phyloP scores from a whole-genome alignment of 2,329 filamentous ascomycete species.

The Fusarium foetens region DNA sequence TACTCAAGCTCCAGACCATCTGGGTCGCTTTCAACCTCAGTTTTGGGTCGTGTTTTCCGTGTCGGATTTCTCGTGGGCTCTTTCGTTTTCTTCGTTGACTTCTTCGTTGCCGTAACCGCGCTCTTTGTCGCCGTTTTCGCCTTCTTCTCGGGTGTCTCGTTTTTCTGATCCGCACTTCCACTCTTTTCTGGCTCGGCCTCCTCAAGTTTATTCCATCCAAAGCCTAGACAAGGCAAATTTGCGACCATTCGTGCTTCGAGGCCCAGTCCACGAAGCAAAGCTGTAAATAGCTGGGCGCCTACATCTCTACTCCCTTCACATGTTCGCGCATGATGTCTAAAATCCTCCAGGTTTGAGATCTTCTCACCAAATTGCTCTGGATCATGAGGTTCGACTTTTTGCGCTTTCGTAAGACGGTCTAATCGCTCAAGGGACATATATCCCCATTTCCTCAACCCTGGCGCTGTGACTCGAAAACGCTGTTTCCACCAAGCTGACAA shows the following conservation, averaged over 20 bases:
- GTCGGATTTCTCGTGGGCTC: constrained; percentile 28
- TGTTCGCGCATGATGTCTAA: constrained; percentile 73
- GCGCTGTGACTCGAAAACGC: constrained; percentile 78
- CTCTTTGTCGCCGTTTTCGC: neutral
- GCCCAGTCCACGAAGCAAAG: constrained; percentile 80
- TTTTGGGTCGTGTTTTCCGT: constrained; percentile 20
- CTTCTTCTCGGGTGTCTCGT: constrained; percentile 10
- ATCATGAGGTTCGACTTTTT: constrained; percentile 71
- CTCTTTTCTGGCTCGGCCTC: constrained; percentile 70
- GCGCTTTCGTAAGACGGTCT: constrained; percentile 77
- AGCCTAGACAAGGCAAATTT: constrained; percentile 86
- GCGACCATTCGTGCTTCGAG: constrained; percentile 86
- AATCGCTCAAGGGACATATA: constrained; percentile 83
- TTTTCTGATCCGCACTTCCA: constrained; percentile 3
- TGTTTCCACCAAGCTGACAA: constrained; percentile 91
- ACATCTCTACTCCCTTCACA: constrained; percentile 87
- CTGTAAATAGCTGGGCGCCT: constrained; percentile 89
- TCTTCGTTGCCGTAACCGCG: neutral
- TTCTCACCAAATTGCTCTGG: constrained; percentile 78
- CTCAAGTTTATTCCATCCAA: constrained; percentile 90
- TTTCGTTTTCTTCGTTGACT: constrained; percentile 19
- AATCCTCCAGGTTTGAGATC: constrained; percentile 72
- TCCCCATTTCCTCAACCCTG: constrained; percentile 87
- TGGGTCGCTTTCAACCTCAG: constrained; percentile 51
- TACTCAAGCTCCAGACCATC: constrained; percentile 56